Base-by-base conservation (phyloP, 345 rosid genomes). In the Citrus trifoliata region DNA sequence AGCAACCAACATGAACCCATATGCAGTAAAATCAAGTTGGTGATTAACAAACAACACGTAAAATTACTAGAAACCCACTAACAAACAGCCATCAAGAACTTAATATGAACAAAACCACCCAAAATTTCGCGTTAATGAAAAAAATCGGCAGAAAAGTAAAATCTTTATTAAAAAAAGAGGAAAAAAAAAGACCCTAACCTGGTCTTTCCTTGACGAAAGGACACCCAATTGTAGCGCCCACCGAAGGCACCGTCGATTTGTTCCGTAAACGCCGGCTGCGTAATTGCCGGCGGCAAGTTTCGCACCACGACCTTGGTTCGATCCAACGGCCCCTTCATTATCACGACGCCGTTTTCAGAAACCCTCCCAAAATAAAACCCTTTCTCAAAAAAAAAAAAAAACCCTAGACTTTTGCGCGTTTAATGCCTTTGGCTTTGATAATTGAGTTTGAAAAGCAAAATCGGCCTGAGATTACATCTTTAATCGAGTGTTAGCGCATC, bases 271-370 rank as follows among this genome's bases (percentile, higher is more conserved):
- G 72, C 77, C 19, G 73, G 80, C 85, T 73, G 85, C 71, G 93
- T 82, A 78, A 90, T 80, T 75, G 84, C 79, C 42, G 93, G 93
- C 38, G 97, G 97, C 86, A 92, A 82, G 85, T 84, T 91, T 70
- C 97, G 92, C 27, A 92, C 83, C 77, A 90, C 93, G 82, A 89
- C 94, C 84, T 90, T 92, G 75, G 90, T 90, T 78, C 90, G 93
- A 81, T 90, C 93, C 81, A 79, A 78, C 76, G 77, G 70, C 35
- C 87, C 90, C 82, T 81, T 90, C 96, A 92, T 88, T 70, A 46
- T 42, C 48, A 80, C 87, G 70, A 51, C 73, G 67, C 61, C 48
- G 58, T 85, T 86, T 76, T 79, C 87, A 88, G 89, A 88, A 78
- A 81, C 77, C 62, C 58, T 51, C 67, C 53, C 76, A 81, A 73